Evolutionary conservation across 2,329 filamentous ascomycete species (phyloP).

Genomic region (Aureobasidium sp.): DNA sequence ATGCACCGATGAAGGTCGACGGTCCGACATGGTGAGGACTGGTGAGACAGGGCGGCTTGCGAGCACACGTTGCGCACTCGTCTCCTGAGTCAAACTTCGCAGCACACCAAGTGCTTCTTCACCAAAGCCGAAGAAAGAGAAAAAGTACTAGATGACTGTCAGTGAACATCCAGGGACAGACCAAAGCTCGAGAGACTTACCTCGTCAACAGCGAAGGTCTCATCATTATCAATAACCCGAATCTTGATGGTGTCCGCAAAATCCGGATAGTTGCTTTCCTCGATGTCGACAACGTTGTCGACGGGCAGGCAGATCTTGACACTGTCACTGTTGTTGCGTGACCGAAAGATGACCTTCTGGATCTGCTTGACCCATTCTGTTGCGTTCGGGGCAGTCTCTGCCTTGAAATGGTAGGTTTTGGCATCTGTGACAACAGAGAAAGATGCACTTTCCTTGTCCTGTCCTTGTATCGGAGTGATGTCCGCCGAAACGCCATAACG

Average conservation of each 20-base stretch:
- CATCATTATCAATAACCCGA: constrained; percentile 84
- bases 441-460: constrained; percentile 61
- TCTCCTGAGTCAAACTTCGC: constrained; percentile 63
- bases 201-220: constrained; percentile 93
- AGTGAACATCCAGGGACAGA: constrained; percentile 19
- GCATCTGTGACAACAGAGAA: constrained; percentile 80
- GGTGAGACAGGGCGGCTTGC: constrained; percentile 1
- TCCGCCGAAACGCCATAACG: constrained; percentile 85
- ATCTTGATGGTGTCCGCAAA: constrained; percentile 93
- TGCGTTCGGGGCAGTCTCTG: constrained; percentile 79
- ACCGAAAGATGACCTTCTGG: constrained; percentile 90
- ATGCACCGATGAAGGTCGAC: neutral
- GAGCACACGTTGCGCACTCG: constrained; percentile 26
- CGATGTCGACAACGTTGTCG: constrained; percentile 82
- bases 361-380: constrained; percentile 95
- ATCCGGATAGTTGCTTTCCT: constrained; percentile 83
- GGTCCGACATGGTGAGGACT: neutral
- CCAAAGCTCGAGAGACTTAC: constrained; percentile 38
- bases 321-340: constrained; percentile 92
- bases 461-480: constrained; percentile 62
- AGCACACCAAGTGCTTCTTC: constrained; percentile 76
- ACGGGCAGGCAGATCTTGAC: constrained; percentile 93
- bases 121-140: constrained; percentile 86
- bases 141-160: constrained; percentile 68
- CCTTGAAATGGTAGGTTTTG: constrained; percentile 77